Evolutionary conservation across 441 rosid genomes (phyloP).

Genomic region (Omphalea diandra): DNA sequence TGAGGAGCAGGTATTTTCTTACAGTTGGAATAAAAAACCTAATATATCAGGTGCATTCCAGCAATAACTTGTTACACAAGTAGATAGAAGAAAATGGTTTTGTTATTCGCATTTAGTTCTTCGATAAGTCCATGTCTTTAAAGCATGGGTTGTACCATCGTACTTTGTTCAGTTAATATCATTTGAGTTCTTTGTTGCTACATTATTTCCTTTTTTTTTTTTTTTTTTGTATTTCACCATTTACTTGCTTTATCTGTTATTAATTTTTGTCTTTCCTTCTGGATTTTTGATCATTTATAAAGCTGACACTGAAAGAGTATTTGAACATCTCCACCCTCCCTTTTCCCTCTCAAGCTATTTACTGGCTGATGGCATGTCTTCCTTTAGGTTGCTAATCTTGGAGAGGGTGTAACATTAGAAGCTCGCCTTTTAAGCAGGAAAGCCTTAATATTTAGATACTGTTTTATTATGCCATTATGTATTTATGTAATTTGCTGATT

Average conservation of each 20-base stretch:
- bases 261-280: not conserved
- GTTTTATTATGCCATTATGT: conserved; percentile 8
- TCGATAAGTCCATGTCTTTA: not conserved
- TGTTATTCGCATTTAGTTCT: not conserved
- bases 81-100: not conserved
- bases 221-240: not conserved
- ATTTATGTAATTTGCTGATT: conserved; percentile 20
- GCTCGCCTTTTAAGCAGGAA: conserved; percentile 83
- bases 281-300: not conserved
- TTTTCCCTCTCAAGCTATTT: conserved; percentile 8
- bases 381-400: conserved; percentile 64
- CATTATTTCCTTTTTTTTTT: not conserved
- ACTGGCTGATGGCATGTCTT: conserved; percentile 16
- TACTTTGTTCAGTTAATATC: not conserved
- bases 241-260: not conserved
- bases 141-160: not conserved
- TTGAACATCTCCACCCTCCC: not conserved
- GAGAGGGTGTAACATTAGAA: conserved; percentile 80
- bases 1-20: conserved; percentile 70
- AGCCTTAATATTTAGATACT: conserved; percentile 27
- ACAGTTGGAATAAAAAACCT: not conserved
- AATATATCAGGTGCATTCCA: not conserved
- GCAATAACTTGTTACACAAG: not conserved
- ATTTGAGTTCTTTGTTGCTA: not conserved
- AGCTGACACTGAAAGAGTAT: not conserved